These are phyloP conservation scores for Coemansia sp. DNA, from an alignment of 192 early-diverging fungal genomes.

Conservation along the genomic window DNA sequence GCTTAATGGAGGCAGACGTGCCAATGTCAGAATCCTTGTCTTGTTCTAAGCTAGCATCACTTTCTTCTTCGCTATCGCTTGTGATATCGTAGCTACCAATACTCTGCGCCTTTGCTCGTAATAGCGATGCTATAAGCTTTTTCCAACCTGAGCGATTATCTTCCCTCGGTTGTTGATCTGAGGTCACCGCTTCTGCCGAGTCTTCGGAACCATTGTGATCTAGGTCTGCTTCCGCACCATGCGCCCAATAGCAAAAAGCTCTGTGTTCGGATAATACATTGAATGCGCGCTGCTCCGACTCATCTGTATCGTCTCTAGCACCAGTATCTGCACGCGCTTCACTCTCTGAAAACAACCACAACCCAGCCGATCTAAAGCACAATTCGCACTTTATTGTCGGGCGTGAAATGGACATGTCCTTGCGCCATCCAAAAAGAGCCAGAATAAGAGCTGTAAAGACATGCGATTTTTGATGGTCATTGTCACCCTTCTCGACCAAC, in stretches of 20 bases:
- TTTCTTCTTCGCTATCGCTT: conserved; percentile 5
- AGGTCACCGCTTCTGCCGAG: not conserved
- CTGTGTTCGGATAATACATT: conserved; percentile 43
- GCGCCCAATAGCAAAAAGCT: conserved; percentile 52
- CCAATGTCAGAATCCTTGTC: not conserved
- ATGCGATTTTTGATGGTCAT: not conserved
- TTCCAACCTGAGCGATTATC: conserved; percentile 42
- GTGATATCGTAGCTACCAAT: not conserved
- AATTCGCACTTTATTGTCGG: conserved; percentile 37
- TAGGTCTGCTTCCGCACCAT: conserved; percentile 9
- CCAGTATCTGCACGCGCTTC: not conserved
- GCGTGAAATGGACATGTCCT: conserved; percentile 18
- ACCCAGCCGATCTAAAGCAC: conserved; percentile 40
- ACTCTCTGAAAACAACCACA: conserved; percentile 34
- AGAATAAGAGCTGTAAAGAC: conserved; percentile 27
- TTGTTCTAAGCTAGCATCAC: conserved; percentile 8
- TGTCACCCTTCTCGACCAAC: not conserved
- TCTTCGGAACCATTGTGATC: not conserved
- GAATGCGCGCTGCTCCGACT: conserved; percentile 11
- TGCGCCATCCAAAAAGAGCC: conserved; percentile 47
- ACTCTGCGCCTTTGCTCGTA: conserved; percentile 35
- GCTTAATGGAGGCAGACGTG: conserved; percentile 6
- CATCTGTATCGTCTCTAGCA: not conserved
- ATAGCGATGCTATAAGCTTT: conserved; percentile 35
- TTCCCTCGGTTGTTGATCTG: not conserved